Conservation (phyloP, 805 yeast genomes). For the Kazachstania africana region DNA sequence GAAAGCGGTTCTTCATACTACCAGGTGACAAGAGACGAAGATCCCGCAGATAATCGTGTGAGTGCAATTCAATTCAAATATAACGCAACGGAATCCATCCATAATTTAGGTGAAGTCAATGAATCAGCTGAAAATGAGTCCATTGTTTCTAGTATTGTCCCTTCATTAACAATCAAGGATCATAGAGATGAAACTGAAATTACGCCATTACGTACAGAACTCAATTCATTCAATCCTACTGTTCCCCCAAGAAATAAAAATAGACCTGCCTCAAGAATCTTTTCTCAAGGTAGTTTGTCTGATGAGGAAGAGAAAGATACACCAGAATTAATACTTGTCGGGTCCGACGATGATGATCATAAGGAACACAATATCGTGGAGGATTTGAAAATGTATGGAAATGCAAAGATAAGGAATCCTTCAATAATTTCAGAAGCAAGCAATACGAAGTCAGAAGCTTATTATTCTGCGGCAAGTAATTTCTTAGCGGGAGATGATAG, state of each 20-base stretch:
- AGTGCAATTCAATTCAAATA: too few relatives aligned
- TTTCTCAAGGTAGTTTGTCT: conserved; percentile 2
- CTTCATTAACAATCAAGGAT: too few relatives aligned
- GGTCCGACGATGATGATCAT: not conserved
- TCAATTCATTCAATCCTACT: conserved; percentile 22
- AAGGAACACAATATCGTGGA: not conserved
- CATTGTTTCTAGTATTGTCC: too few relatives aligned
- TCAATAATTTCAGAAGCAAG: conserved; percentile 1
- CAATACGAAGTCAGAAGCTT: conserved; percentile 13
- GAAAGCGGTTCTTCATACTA: conserved; percentile 8
- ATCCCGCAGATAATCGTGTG: too few relatives aligned
- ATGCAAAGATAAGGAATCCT: not conserved
- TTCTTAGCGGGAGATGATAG: conserved; percentile 4
- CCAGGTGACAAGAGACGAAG: not conserved
- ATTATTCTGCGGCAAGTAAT: conserved; percentile 16
- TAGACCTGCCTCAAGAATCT: conserved; percentile 22
- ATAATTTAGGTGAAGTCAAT: too few relatives aligned
- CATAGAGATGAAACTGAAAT: too few relatives aligned
- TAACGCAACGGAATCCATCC: too few relatives aligned
- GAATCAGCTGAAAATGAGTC: too few relatives aligned
- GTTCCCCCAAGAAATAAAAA: conserved; percentile 25
- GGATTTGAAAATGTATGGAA: not conserved
- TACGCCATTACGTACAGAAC: too few relatives aligned
- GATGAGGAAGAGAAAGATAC: not conserved
- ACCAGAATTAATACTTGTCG: not conserved